These are phyloP conservation scores for Phytophthora pisi DNA, from an alignment of 352 stramenopile genomes.

Conservation along the genomic window DNA sequence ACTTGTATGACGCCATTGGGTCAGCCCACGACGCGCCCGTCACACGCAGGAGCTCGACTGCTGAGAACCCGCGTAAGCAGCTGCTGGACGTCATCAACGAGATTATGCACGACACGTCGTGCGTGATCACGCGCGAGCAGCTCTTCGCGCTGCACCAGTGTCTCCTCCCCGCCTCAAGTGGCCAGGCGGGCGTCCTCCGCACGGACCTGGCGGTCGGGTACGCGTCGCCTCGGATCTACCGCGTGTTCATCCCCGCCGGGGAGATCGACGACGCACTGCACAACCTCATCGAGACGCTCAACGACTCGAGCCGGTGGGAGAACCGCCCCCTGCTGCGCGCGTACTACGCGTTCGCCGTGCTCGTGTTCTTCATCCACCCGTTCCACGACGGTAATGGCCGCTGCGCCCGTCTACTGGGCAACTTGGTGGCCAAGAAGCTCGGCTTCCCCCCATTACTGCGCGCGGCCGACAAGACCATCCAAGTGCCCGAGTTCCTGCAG, in stretches of 20 bases:
- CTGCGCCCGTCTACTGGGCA: conserved; percentile 72
- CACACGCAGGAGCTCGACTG: conserved; percentile 10
- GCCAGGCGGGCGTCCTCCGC: conserved; percentile 57
- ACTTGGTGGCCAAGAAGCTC: conserved; percentile 77
- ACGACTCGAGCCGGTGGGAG: conserved; percentile 46
- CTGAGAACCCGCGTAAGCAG: conserved; percentile 36
- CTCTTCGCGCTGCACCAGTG: conserved; percentile 63
- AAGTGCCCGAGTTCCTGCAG: conserved; percentile 75
- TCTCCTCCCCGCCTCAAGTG: conserved; percentile 49
- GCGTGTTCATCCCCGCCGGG: conserved; percentile 72
- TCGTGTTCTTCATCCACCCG: conserved; percentile 88
- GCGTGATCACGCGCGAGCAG: conserved; percentile 63
- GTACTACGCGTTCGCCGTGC: conserved; percentile 80
- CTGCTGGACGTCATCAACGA: conserved; percentile 69
- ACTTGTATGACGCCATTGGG: conserved; percentile 79
- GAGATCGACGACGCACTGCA: conserved; percentile 61
- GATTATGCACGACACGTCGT: conserved; percentile 63
- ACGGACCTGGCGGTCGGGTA: conserved; percentile 73
- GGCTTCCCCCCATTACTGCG: conserved; percentile 66
- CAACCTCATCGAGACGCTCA: conserved; percentile 53
- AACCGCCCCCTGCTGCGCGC: conserved; percentile 65
- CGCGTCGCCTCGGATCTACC: conserved; percentile 79
- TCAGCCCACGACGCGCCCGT: conserved; percentile 51
- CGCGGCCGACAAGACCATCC: conserved; percentile 82
- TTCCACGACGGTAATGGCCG: conserved; percentile 87